These are phyloP conservation scores for Podospora appendiculata DNA, from an alignment of 495 filamentous ascomycete species.

Conservation along the genomic window DNA sequence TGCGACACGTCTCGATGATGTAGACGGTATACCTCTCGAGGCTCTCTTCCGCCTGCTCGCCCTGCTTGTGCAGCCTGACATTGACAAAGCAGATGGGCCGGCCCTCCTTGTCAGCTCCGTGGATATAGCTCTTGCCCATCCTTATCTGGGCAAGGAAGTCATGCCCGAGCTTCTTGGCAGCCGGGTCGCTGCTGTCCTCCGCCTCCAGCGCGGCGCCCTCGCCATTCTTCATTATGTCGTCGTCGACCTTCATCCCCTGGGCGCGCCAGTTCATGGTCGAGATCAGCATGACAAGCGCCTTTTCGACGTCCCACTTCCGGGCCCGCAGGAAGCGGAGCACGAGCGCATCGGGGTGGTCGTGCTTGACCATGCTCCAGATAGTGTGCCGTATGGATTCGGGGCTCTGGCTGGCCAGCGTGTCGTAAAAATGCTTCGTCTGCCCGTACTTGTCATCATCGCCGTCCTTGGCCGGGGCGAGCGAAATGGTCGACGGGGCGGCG, in stretches of 20 bases:
- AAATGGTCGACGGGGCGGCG: constrained; percentile 2
- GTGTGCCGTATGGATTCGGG: constrained; percentile 73
- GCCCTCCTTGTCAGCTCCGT: constrained; percentile 77
- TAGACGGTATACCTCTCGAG: constrained; percentile 89
- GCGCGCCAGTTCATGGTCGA: constrained; percentile 89
- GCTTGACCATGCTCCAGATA: constrained; percentile 95
- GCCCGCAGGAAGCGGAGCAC: constrained; percentile 85
- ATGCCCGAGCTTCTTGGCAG: constrained; percentile 56
- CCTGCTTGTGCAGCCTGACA: constrained; percentile 69
- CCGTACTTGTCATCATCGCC: constrained; percentile 87
- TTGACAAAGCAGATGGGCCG: constrained; percentile 84
- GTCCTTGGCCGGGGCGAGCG: constrained; percentile 28
- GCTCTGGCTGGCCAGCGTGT: constrained; percentile 63
- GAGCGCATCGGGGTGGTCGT: constrained; percentile 85
- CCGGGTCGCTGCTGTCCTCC: constrained; percentile 42
- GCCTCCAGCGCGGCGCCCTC: constrained; percentile 59
- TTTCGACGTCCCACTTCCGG: constrained; percentile 92
- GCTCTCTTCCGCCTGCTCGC: constrained; percentile 72
- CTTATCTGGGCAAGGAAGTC: constrained; percentile 82
- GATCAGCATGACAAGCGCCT: constrained; percentile 88
- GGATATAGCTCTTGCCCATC: constrained; percentile 92
- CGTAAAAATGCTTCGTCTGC: constrained; percentile 76
- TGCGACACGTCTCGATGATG: constrained; percentile 83
- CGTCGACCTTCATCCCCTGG: constrained; percentile 74
- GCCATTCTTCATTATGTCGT: constrained; percentile 74